Percentiles rank a stretch among this genome's conserved stretches.
Evolutionary conservation across 805 yeast species (phyloP).

Genomic region (Starmerella khaoyaiensis): DNA sequence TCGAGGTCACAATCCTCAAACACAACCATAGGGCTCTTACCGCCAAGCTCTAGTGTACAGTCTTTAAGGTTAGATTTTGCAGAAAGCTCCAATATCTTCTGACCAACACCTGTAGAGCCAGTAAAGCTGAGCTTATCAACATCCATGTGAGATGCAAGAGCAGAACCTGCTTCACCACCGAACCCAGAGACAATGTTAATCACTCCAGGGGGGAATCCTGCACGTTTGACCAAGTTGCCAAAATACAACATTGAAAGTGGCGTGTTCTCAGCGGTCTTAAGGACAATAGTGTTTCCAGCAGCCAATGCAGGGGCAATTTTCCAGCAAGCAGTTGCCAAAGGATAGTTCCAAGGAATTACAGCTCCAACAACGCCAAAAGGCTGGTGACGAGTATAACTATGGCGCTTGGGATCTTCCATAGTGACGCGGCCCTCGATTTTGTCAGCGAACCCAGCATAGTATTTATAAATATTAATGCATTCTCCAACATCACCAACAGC

Average conservation of each 20-base stretch:
- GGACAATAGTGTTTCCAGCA: conserved; percentile 75
- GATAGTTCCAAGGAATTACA: conserved; percentile 96
- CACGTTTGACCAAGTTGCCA: conserved; percentile 55
- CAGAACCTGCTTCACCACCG: conserved; percentile 75
- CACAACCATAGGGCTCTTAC: conserved; percentile 86
- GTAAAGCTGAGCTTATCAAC: conserved; percentile 89
- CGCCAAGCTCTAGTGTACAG: conserved; percentile 90
- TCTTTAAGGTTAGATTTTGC: conserved; percentile 74
- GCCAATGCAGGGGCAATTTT: conserved; percentile 88
- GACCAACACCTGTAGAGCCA: conserved; percentile 88
- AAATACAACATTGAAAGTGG: conserved; percentile 77
- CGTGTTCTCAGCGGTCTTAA: conserved; percentile 86
- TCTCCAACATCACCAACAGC: conserved; percentile 66
- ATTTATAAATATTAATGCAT: conserved; percentile 56
- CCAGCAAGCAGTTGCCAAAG: conserved; percentile 88
- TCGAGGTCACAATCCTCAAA: conserved; percentile 76
- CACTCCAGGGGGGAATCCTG: conserved; percentile 88
- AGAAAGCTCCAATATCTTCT: conserved; percentile 64
- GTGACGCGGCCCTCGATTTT: conserved; percentile 65
- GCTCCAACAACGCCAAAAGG: conserved; percentile 94
- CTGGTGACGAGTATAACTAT: conserved; percentile 71
- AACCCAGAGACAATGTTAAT: conserved; percentile 76
- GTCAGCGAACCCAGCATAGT: conserved; percentile 87
- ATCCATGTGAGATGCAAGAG: conserved; percentile 62
- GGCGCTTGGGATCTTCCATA: conserved; percentile 61